phyloP scores from a whole-genome alignment of 1,284 basidiomycete genomes.

The Ceratobasidium sp. region DNA sequence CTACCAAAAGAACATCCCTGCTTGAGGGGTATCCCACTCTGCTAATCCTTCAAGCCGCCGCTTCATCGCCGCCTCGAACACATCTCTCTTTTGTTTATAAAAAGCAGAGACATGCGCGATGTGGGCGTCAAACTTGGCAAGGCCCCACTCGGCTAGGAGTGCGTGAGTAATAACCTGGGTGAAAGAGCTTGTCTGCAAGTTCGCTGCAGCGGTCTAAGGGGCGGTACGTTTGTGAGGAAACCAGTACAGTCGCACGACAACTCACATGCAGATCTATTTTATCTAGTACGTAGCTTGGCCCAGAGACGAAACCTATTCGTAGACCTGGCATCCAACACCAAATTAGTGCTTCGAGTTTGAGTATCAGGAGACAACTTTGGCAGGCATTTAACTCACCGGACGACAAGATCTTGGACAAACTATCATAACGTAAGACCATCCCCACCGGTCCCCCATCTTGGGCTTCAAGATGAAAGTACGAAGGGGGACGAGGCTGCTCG shows the following conservation, averaged over 20 bases:
- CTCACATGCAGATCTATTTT: slow-evolving; percentile 80
- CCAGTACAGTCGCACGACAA: slow-evolving; percentile 45
- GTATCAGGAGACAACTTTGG: not conserved
- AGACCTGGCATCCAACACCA: slow-evolving; percentile 55
- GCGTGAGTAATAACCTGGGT: slow-evolving; percentile 81
- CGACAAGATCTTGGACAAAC: slow-evolving; percentile 88
- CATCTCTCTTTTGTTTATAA: slow-evolving; percentile 82
- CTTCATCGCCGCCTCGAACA: slow-evolving; percentile 82
- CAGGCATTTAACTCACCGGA: slow-evolving; percentile 62
- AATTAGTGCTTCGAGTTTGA: not conserved
- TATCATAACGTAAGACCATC: slow-evolving; percentile 88
- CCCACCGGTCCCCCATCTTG: slow-evolving; percentile 61
- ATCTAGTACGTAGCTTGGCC: slow-evolving; percentile 78
- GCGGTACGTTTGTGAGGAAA: slow-evolving; percentile 13
- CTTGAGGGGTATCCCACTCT: slow-evolving; percentile 86
- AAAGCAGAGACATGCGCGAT: slow-evolving; percentile 78
- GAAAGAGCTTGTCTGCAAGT: slow-evolving; percentile 82
- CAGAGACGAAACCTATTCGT: slow-evolving; percentile 85
- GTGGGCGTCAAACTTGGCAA: slow-evolving; percentile 82
- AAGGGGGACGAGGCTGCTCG: slow-evolving; percentile 70
- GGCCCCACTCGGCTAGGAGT: slow-evolving; percentile 82
- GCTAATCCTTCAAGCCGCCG: slow-evolving; percentile 79
- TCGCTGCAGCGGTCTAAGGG: slow-evolving; percentile 74
- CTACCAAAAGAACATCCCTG: slow-evolving; percentile 93
- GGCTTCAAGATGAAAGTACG: slow-evolving; percentile 83